Base-by-base conservation (phyloP, 2,329 filamentous ascomycete genomes). In the Paecilomyces niveus region DNA sequence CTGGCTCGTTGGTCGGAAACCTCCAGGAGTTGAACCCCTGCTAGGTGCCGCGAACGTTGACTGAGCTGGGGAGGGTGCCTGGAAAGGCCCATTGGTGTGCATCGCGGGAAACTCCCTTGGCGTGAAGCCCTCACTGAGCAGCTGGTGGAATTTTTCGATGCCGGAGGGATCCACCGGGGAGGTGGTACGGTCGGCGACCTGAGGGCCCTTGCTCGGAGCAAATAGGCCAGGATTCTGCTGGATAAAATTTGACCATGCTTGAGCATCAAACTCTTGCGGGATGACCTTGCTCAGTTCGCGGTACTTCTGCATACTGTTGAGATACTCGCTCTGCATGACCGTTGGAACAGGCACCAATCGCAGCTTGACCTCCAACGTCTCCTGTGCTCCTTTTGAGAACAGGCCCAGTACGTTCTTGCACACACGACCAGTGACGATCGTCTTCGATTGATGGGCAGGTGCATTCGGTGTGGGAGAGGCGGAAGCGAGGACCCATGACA, bases 311-410 rank as follows among this genome's bases (percentile, higher is more conserved):
- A 86, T 84, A 61, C 78, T 85, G 64, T 81, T 81, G 50, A 83
- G 70, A 65, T 85, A 85, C 72, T 86, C 83, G 62, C 77, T 83
- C 70, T 86, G 83, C 62, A 83, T 72, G 32, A 81, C 81, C 56
- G 83, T 89, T 18, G 87, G 82, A 35, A 96, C 87, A 15, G 88
- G 88, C 1, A 92, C 88, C 58, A 99, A 81, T 70, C 90, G 92
- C 61, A 99, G 81, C 72, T 89, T 96, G 64, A 99, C 93, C 76
- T 99, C 94, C 59, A 99, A 78, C 0, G 90, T 97, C 74, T 97
- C 92, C 65, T 88, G 89, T 60, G 76, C 75, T 32, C 90, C 91
- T 67, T 89, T 90, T 45, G 86, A 87, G 70, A 97, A 96, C 24
- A 97, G 80, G 9, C 89, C 90, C 53, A 96, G 80, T 52, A 92